Evolutionary conservation across 2,329 filamentous ascomycete species (phyloP), one percentile per base, ranked within the genome.

Genomic region (Orbilia blumenaviensis): DNA sequence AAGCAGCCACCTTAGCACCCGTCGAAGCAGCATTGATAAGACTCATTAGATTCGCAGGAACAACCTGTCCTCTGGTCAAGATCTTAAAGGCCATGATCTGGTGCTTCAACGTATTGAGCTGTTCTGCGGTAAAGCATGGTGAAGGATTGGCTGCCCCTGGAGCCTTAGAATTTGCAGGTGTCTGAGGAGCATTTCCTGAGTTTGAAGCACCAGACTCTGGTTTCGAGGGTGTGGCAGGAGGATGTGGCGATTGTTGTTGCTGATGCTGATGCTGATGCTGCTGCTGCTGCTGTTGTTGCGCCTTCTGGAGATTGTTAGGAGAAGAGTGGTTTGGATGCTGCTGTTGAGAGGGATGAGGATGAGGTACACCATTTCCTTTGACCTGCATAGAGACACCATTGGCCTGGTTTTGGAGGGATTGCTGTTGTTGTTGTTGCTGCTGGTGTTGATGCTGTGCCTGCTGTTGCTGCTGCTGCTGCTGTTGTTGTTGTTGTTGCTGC

Each of bases 1-100:
- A 82, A 75, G 81, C 78, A 10, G 52, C 78, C n/a, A 81, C 79
- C 36, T 80, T 68, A 78, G 56, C n/a, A 78, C 23, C 2, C 81
- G 82, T 78, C 81, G 82, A 18, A 78, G 75, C 77, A 83, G 83
- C 78, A 80, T 81, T 83, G 23, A 84, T 84, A 9, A 86, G 84
- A 1, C 85, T 82, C 69, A 85, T 83, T 12, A 88, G 85, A 25
- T 89, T 85, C 64, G 84, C 82, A 79, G 90, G 88, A 79, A 90
- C 89, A 79, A 90, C 88, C 12, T 91, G 86, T 79, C 97, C 97
- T 83, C 95, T 96, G 3, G 92, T 91, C 2, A 99, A 86, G 79
- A 93, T 87, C 83, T 96, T 96, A 84, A 97, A 98, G 0, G 94
- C 94, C 80, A 91, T 87, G 60, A 98, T 97, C 82, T 99, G 95